These are phyloP conservation scores for Mucor saturninus DNA, from an alignment of 371 early-diverging fungal genomes.

Conservation along the genomic window DNA sequence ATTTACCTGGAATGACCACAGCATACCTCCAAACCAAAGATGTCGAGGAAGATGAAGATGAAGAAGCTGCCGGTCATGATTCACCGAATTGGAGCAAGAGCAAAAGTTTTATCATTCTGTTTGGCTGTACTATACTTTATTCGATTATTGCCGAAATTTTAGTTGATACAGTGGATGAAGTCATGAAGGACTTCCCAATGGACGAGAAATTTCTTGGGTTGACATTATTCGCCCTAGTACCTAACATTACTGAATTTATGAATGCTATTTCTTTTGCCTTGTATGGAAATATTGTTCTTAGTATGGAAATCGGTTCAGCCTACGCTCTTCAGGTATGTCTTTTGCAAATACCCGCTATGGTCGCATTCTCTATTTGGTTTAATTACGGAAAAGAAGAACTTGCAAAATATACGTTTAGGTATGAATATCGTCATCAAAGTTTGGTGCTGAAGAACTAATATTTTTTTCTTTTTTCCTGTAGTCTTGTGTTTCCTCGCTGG, in stretches of 20 bases:
- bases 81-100: slow-evolving; percentile 90
- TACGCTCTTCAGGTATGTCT: slow-evolving; percentile 96
- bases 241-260: slow-evolving; percentile 96
- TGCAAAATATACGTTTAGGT: slow-evolving; percentile 50
- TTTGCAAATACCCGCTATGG: slow-evolving; percentile 92
- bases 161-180: slow-evolving; percentile 78
- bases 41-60: slow-evolving; percentile 60
- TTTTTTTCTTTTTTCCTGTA: slow-evolving; percentile 30
- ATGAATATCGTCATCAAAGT: slow-evolving; percentile 11
- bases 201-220: slow-evolving; percentile 91
- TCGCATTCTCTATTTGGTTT: slow-evolving; percentile 80
- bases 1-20: background rate
- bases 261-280: slow-evolving; percentile 96
- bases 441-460: slow-evolving; percentile 5
- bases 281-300: slow-evolving; percentile 90
- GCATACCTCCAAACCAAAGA: background rate
- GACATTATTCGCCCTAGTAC: slow-evolving; percentile 92
- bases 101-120: slow-evolving; percentile 81
- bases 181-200: slow-evolving; percentile 66
- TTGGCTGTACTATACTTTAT: slow-evolving; percentile 85
- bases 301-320: slow-evolving; percentile 95
- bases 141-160: slow-evolving; percentile 88
- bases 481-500: slow-evolving; percentile 94
- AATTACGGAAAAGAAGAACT: slow-evolving; percentile 54
- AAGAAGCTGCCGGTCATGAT: slow-evolving; percentile 83